phyloP scores from a whole-genome alignment of 2,329 filamentous ascomycete genomes.

The Helminthosporium solani region DNA sequence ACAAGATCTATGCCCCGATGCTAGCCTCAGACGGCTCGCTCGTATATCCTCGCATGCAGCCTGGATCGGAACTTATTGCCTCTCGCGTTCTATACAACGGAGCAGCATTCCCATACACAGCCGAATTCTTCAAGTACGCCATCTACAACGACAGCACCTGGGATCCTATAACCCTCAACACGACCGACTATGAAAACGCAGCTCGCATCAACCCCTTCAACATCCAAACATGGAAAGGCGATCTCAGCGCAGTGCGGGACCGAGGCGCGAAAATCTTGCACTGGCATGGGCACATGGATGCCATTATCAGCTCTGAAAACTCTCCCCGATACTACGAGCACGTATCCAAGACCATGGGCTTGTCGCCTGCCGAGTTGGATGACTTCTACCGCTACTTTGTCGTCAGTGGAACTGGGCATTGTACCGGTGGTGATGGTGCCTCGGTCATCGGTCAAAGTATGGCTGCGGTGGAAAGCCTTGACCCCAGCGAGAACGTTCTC shows the following conservation, averaged over 20 bases:
- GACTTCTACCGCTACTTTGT: constrained; percentile 54
- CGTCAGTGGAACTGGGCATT: constrained; percentile 56
- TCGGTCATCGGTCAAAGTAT: constrained; percentile 33
- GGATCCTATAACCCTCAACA: constrained; percentile 42
- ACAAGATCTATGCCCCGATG: constrained; percentile 46
- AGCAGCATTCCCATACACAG: constrained; percentile 45
- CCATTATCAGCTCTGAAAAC: constrained; percentile 48
- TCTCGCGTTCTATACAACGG: constrained; percentile 44
- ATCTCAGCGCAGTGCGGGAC: constrained; percentile 38
- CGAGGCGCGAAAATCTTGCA: constrained; percentile 51
- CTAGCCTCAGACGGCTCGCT: constrained; percentile 47
- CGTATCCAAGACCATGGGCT: constrained; percentile 47
- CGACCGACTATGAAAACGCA: constrained; percentile 46
- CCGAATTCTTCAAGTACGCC: constrained; percentile 53
- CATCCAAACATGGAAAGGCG: constrained; percentile 46
- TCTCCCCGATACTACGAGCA: constrained; percentile 53
- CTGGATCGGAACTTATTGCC: constrained; percentile 48
- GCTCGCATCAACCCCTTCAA: constrained; percentile 39
- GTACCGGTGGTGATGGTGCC: constrained; percentile 51
- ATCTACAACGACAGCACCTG: constrained; percentile 50
- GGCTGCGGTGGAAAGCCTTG: constrained; percentile 22
- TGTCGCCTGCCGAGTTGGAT: constrained; percentile 39
- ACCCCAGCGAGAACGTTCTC: constrained; percentile 49
- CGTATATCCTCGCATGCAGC: constrained; percentile 54
- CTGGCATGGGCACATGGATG: constrained; percentile 49